Percentiles rank a stretch among this genome's conserved stretches.
phyloP scores from a whole-genome alignment of 108 stramenopile species.

The Fragilariopsis cylindrus region DNA sequence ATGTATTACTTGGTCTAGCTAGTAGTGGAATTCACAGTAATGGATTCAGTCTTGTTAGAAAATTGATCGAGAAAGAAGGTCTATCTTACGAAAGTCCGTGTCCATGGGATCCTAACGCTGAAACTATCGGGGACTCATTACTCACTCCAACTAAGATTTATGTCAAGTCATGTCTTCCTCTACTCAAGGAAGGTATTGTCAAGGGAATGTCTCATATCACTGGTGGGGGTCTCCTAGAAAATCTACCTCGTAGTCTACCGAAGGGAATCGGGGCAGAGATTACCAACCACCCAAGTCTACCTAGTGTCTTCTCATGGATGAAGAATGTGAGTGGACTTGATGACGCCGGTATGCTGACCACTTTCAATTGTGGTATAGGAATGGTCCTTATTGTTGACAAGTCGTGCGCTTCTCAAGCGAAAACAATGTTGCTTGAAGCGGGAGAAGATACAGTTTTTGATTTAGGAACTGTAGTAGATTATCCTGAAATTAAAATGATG shows the following conservation, averaged over 20 bases:
- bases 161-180: constrained; percentile 86
- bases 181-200: constrained; percentile 77
- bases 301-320: constrained; percentile 95
- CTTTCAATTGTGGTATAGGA: constrained; percentile 97
- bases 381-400: constrained; percentile 92
- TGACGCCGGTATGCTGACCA: constrained; percentile 92
- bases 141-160: constrained; percentile 96
- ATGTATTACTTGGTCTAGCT: constrained; percentile 90
- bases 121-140: constrained; percentile 87
- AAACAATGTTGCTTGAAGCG: constrained; percentile 55
- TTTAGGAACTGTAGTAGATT: constrained; percentile 59
- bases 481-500: constrained; percentile 22
- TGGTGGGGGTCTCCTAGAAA: constrained; percentile 96
- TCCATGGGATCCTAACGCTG: constrained; percentile 81
- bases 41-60: constrained; percentile 96
- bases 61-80: constrained; percentile 85
- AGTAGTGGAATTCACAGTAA: constrained; percentile 98
- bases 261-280: constrained; percentile 83
- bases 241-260: constrained; percentile 93
- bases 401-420: constrained; percentile 68
- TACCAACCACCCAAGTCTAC: constrained; percentile 80
- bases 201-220: constrained; percentile 97
- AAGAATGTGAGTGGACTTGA: constrained; percentile 83
- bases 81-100: constrained; percentile 80
- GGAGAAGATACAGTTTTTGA: constrained; percentile 81